Base-by-base conservation (phyloP, 2,329 filamentous ascomycete genomes). In the Emericellopsis cladophorae region DNA sequence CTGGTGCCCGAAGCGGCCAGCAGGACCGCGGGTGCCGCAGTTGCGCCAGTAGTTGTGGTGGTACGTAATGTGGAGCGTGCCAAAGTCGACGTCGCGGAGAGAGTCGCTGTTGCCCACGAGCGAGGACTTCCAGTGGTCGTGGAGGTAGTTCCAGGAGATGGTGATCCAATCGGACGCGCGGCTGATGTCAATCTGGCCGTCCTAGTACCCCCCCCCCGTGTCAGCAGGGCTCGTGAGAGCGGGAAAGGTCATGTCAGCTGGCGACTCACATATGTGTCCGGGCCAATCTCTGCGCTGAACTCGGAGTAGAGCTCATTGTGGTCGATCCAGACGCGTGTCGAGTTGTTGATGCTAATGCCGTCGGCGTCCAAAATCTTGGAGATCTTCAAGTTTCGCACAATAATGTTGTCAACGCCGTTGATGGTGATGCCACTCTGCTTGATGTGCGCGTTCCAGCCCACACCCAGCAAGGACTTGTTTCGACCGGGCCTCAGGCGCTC, bases 31-130 rank as follows among this genome's bases (percentile, higher is more conserved):
- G 0, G 67, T 71, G 36, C 66, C 66, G 42, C 56, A 51, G 45
- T 67, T 64, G 18, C 51, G 48, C 65, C 63, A 70, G 52, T 65
- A 56, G 54, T 72, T 72, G 50, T 72, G 65, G 48, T 70, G 66
- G 45, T 69, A 70, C 0, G 64, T 68, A 41, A 72, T 49, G 49
- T 66, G 66, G 7, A 71, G 57, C 39, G 65, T 55, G 6, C 65
- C 65, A 3, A 44, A 55, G 48, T 67, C 66, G 16, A 64, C 49
- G 31, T 61, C 60, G 36, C 63, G 59, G 40, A 66, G 54, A 2
- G 46, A 45, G 33, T 57, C 56, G 31, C 56, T 54, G 51, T 66
- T 67, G 7, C 65, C 66, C 4, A 68, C 49, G 1, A 68, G 58
- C 2, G 64, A 67, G 2, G 60, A 60, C 47, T 67, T 70, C 60